phyloP scores from a whole-genome alignment of 371 early-diverging fungal genomes.

The Apophysomyces elegans region DNA sequence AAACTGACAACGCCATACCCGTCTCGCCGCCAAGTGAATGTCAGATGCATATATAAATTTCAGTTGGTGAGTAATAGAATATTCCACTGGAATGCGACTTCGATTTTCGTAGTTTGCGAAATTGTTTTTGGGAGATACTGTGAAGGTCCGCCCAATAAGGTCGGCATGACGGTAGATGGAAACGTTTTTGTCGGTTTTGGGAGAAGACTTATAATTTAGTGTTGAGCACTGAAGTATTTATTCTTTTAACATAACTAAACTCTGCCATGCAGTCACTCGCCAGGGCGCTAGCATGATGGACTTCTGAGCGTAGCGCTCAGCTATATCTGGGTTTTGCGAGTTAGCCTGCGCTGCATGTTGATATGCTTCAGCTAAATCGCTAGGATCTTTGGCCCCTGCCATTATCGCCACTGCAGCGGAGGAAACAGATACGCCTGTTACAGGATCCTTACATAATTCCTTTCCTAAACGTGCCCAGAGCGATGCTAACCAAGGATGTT shows the following conservation, averaged over 20 bases:
- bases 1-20: too few species aligned
- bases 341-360: conserved; percentile 38
- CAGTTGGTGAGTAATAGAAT: too few species aligned
- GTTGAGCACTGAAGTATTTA: background rate
- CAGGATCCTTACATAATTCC: conserved; percentile 18
- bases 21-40: too few species aligned
- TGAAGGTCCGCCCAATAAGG: too few species aligned
- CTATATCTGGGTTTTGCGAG: conserved; percentile 1
- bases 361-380: conserved; percentile 36
- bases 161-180: too few species aligned
- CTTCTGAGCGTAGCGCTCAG: conserved; percentile 48
- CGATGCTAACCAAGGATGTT: conserved; percentile 40
- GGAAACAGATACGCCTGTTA: conserved; percentile 27
- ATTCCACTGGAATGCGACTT: too few species aligned
- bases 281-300: conserved; percentile 61
- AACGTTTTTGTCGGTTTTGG: too few species aligned
- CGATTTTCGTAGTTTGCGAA: too few species aligned
- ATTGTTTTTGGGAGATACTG: too few species aligned
- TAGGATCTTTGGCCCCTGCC: conserved; percentile 28
- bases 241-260: conserved; percentile 20
- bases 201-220: too few species aligned
- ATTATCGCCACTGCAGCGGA: conserved; percentile 35
- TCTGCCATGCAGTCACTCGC: conserved; percentile 52
- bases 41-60: too few species aligned
- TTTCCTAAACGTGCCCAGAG: conserved; percentile 43